Evolutionary conservation across 208 protist species (phyloP), one percentile per base, ranked within the genome.

Genomic region (Leishmania braziliensis): DNA sequence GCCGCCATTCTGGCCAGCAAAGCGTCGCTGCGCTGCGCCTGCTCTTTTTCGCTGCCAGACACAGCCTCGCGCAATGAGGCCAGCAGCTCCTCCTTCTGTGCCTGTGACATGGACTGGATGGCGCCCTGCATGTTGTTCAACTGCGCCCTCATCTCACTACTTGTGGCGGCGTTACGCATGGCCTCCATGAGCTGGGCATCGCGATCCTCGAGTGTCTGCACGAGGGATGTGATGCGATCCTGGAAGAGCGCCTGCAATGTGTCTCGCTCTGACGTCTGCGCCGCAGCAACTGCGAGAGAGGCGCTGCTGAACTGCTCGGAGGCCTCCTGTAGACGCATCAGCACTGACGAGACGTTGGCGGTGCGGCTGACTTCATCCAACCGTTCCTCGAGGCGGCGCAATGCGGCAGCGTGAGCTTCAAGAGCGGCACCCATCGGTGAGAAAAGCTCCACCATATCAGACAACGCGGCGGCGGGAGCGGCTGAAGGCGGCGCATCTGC

Each of bases 351-450:
- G 23, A 77, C 79, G 68, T 86, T 78, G 46, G 77, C 51, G 39
- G 74, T 76, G 48, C 72, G 82, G 56, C 65, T 56, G 8, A 77
- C 51, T 33, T 82, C 74, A 46, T 86, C 80, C 26, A 86, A 60
- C 2, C 78, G 77, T 20, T 70, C 74, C 58, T 82, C 82, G 4
- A 86, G 56, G 29, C 75, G 78, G 29, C 78, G 82, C 62, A 86
- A 48, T 5, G 78, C 78, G n/a, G 58, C 51, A 5, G 71, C 72
- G n/a, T 86, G 50, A n/a, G 62, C 33, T 10, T 86, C 82, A 3
- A 86, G 53, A 36, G 82, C 23, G 43, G 62, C 60, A 29, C 46
- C 50, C n/a, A 86, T 58, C 5, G 82, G 76, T 8, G 71, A 53
- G 26, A 80, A 74, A 4, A 85, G 56, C 36, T 77, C 81, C 33